Conservation (phyloP, 1,284 basidiomycete genomes). For the Pseudozyma flocculosa region DNA sequence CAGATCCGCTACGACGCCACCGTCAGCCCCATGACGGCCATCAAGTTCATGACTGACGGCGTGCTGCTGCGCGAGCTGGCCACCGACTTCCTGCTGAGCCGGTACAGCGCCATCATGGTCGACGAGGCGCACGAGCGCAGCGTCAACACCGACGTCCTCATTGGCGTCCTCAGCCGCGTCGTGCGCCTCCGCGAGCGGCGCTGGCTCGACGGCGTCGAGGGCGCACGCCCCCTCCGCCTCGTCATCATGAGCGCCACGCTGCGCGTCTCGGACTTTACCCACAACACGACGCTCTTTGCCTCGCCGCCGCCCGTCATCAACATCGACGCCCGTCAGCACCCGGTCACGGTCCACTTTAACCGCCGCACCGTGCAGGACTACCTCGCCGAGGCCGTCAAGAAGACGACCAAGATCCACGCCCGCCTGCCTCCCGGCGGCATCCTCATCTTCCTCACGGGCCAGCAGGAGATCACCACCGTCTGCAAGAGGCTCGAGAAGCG, state of each 20-base stretch:
- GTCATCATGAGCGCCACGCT: constrained; percentile 99
- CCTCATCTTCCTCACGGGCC: constrained; percentile 75
- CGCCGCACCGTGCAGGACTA: constrained; percentile 84
- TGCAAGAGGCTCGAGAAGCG: constrained; percentile 73
- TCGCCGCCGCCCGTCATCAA: constrained; percentile 84
- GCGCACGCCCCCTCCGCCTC: constrained; percentile 75
- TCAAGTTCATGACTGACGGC: constrained; percentile 99
- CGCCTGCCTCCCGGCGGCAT: constrained; percentile 72
- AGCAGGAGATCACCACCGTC: constrained; percentile 71
- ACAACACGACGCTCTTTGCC: constrained; percentile 80
- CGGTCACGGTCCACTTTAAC: constrained; percentile 92
- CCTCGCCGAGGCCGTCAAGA: constrained; percentile 83
- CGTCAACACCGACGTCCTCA: constrained; percentile 96
- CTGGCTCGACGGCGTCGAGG: constrained; percentile 43
- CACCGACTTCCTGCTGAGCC: constrained; percentile 81
- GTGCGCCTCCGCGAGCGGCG: constrained; percentile 71
- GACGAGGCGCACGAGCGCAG: constrained; percentile 98
- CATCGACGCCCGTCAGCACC: constrained; percentile 86
- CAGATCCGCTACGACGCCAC: constrained; percentile 97
- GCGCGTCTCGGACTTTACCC: constrained; percentile 86
- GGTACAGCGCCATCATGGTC: constrained; percentile 84
- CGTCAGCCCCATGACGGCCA: constrained; percentile 79
- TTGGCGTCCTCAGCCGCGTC: constrained; percentile 91
- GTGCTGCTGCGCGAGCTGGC: constrained; percentile 90
- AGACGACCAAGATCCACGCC: constrained; percentile 77